Evolutionary conservation across 164 flowering plant genomes (phyloP), one percentile per base, ranked within the genome.

Genomic region (Annona cherimola): DNA sequence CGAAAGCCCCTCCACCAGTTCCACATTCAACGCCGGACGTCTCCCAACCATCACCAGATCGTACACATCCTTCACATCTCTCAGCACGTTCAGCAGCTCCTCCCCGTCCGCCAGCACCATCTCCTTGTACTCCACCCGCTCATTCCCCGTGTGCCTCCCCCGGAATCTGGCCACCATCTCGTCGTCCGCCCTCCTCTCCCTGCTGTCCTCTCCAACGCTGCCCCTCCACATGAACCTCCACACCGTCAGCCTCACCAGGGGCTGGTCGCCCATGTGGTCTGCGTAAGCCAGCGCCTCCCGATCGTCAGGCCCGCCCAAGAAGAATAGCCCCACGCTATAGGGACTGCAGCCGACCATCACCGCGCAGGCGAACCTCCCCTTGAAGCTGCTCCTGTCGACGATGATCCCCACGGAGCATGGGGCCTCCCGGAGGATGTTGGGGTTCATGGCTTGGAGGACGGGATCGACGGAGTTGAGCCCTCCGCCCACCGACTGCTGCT

Each of bases 261-360:
- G 66, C 35, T 83, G 74, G 0, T 66, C 70, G 0, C 76, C 76
- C 82, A 84, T 77, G 1, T 85, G 71, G 40, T 26, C 70, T 1
- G 66, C 76, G 18, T 74, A 82, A 0, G 87, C 84, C 8, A 87
- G 61, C 9, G 87, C 86, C 71, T 87, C 93, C n/a, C 84, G 43
- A 63, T 89, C 91, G 44, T 89, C 94, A 0, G 68, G 42, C 0
- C 94, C 91, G 1, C 83, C 87, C 0, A 84, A 8, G 77, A 85
- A 88, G 5, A 89, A 50, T 62, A 85, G 9, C 0, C 57, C 80
- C 1, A 89, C 69, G 4, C 57, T 68, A 26, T 66, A 77, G 0
- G 39, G 45, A 16, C 0, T 87, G 89, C 1, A 86, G 71, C 35
- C 35, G 35, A 26, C 35, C 55, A 46, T 6, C 2, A 46, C 55